Evolutionary conservation across 805 yeast species (phyloP).

Genomic region (Metschnikowia colocasiae): DNA sequence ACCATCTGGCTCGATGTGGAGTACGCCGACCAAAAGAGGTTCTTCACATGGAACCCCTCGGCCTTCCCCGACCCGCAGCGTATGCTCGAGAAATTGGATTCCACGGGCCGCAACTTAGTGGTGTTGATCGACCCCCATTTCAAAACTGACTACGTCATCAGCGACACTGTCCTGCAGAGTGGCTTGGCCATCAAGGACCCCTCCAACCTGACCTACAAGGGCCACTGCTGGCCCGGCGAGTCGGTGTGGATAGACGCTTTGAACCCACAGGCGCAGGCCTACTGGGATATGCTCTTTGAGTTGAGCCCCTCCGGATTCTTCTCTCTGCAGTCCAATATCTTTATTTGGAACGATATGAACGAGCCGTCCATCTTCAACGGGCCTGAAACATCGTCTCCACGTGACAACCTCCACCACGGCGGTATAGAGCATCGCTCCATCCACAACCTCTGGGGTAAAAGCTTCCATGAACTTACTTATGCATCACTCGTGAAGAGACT

Average conservation of each 20-base stretch:
- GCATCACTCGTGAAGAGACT: constrained; percentile 57
- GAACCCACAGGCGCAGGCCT: constrained; percentile 53
- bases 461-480: constrained; percentile 77
- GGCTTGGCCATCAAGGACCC: constrained; percentile 46
- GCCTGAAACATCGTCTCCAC: constrained; percentile 88
- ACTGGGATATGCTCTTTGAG: constrained; percentile 57
- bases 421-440: constrained; percentile 87
- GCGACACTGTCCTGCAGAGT: constrained; percentile 45
- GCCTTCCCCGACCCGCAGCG: constrained; percentile 69
- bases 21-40: constrained; percentile 80
- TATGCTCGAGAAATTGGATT: constrained; percentile 63
- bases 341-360: constrained; percentile 97
- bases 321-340: constrained; percentile 58
- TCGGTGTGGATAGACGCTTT: constrained; percentile 90
- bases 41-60: constrained; percentile 84
- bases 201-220: constrained; percentile 54
- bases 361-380: constrained; percentile 96
- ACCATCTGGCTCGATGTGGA: constrained; percentile 94
- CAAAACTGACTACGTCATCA: constrained; percentile 64
- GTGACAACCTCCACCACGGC: constrained; percentile 73
- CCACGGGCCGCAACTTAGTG: constrained; percentile 75
- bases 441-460: constrained; percentile 80
- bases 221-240: constrained; percentile 98
- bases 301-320: constrained; percentile 33
- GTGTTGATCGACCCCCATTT: constrained; percentile 91